Evolutionary conservation across 495 filamentous ascomycete genomes (phyloP).

Genomic region (Talaromyces trachyspermus): DNA sequence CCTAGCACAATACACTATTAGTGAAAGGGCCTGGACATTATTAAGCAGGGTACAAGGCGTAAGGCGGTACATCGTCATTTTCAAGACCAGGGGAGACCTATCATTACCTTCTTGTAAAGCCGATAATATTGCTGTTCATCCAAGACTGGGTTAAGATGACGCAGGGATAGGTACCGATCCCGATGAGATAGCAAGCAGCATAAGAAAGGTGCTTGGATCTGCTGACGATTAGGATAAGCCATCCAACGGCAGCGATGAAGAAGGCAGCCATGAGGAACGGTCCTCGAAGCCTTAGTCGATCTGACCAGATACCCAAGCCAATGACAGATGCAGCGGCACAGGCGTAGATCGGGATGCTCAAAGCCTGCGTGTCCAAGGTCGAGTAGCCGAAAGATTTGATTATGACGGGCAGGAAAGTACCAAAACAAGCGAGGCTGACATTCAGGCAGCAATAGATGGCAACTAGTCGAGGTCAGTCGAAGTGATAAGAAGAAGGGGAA

Average conservation of each 20-base stretch:
- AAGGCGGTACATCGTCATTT: no score
- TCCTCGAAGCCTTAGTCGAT: not conserved
- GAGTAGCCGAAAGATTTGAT: not conserved
- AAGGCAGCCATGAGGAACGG: not conserved
- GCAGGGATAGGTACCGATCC: not conserved
- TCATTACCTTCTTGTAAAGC: not conserved
- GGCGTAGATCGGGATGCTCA: not conserved
- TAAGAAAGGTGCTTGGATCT: not conserved
- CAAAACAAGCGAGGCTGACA: not conserved
- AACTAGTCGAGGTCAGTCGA: no score
- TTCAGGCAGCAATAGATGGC: no score
- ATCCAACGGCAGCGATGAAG: not conserved
- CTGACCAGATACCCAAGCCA: not conserved
- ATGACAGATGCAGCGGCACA: not conserved
- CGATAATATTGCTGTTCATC: not conserved
- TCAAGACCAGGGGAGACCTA: no score
- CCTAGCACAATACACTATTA: no score
- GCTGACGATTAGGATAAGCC: not conserved
- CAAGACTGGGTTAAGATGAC: not conserved
- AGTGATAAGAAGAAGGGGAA: no score
- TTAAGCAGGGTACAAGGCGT: no score
- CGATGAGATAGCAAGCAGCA: not conserved
- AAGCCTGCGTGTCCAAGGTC: not conserved
- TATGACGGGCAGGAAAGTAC: not conserved
- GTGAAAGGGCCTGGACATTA: no score